Evolutionary conservation across 2,329 filamentous ascomycete species (phyloP).

Genomic region (Fusarium equiseti): DNA sequence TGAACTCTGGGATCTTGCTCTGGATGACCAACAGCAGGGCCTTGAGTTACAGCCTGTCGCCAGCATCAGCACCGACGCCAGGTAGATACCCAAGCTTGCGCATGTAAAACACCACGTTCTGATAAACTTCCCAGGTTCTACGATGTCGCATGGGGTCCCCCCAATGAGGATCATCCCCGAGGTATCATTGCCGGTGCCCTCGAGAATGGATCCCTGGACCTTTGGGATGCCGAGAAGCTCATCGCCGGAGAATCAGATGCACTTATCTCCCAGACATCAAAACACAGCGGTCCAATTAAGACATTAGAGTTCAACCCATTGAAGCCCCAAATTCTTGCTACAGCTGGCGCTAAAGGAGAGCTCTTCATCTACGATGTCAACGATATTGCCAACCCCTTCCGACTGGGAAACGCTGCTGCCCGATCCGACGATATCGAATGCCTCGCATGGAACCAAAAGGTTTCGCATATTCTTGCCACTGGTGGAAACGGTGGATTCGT

Average conservation of each 20-base stretch:
- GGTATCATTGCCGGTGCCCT: constrained; percentile 96
- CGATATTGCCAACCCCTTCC: constrained; percentile 87
- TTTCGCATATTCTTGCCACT: constrained; percentile 94
- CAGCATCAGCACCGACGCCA: constrained; percentile 88
- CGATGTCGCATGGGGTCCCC: constrained; percentile 93
- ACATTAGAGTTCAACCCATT: constrained; percentile 96
- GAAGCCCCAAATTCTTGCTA: constrained; percentile 90
- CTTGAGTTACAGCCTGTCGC: constrained; percentile 88
- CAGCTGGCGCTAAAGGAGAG: constrained; percentile 93
- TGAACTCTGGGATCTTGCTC: constrained; percentile 93
- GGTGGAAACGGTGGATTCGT: constrained; percentile 94
- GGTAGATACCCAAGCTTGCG: constrained; percentile 64
- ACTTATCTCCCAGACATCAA: constrained; percentile 86
- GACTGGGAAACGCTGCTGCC: constrained; percentile 87
- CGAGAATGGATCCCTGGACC: constrained; percentile 91
- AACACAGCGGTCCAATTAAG: constrained; percentile 94
- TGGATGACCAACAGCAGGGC: constrained; percentile 80
- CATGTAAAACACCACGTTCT: constrained; percentile 22
- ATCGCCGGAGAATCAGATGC: constrained; percentile 73
- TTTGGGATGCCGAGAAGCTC: constrained; percentile 88
- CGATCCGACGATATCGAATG: constrained; percentile 96
- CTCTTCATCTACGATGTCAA: constrained; percentile 96
- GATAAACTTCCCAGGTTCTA: constrained; percentile 77
- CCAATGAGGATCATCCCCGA: constrained; percentile 80
- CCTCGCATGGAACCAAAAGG: constrained; percentile 98